Conservation (phyloP, 1,284 basidiomycete species). For the Boletus smithii region DNA sequence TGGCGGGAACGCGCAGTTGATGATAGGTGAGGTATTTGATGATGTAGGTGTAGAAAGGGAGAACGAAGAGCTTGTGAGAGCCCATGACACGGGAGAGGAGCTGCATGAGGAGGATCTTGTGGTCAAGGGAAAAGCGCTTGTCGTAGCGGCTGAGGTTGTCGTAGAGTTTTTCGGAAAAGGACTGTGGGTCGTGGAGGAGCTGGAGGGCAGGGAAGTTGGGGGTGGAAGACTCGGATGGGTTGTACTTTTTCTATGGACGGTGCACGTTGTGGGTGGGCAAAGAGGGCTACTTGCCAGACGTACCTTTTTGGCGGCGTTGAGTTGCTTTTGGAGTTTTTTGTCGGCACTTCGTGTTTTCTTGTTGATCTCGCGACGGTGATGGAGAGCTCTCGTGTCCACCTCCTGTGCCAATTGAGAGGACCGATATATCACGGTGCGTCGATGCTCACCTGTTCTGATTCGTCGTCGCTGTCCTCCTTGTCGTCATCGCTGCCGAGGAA, state of each 20-base stretch:
- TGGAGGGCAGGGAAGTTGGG: conserved; percentile 93
- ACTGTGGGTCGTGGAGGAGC: conserved; percentile 93
- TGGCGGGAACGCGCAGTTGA: conserved; percentile 91
- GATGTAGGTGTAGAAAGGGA: conserved; percentile 97
- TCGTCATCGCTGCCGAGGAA: conserved; percentile 86
- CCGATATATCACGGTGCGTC: not conserved
- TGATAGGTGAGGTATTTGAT: conserved; percentile 92
- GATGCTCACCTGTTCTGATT: conserved; percentile 59
- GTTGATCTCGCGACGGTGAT: conserved; percentile 84
- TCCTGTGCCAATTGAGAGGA: conserved; percentile 39
- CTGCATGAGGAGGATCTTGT: conserved; percentile 97
- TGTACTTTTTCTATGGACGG: conserved; percentile 55
- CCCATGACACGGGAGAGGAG: conserved; percentile 95
- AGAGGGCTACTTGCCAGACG: conserved; percentile 6
- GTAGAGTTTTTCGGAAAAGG: conserved; percentile 93
- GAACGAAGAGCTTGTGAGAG: conserved; percentile 87
- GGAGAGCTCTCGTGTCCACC: conserved; percentile 67
- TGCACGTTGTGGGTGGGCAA: not conserved
- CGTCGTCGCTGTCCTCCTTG: conserved; percentile 67
- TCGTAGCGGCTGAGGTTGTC: conserved; percentile 84
- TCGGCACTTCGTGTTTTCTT: conserved; percentile 83
- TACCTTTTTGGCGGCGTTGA: conserved; percentile 71
- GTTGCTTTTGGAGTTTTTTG: conserved; percentile 70
- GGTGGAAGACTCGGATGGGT: conserved; percentile 42
- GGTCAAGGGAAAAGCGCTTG: conserved; percentile 91